Base-by-base conservation (phyloP, 345 rosid species). In the Eucalyptus curtisii region DNA sequence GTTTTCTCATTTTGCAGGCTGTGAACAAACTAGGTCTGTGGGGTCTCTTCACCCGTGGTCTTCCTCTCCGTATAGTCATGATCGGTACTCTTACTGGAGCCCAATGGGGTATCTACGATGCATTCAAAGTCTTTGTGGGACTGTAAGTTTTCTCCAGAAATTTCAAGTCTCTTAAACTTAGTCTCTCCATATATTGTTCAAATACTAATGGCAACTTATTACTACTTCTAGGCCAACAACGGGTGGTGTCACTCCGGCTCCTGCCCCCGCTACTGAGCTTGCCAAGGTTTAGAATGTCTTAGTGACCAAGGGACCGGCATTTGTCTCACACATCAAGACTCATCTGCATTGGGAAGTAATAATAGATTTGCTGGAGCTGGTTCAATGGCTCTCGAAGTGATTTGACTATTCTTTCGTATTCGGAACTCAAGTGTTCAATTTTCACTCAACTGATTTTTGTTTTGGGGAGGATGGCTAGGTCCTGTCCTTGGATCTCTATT, bases 11-110 rank as follows among this genome's bases (percentile, higher is more conserved):
- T 91, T 50, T 59, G 89, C 96, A 98, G 99, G 99, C 99, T 4
- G 91, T 98, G 71, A 95, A 92, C 90, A 93, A 89, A 92, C 87
- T 98, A 53, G 99, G 99, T 33, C 31, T 93, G 91, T 90, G 89
- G 97, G 99, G 99, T 87, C 95, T 96, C 82, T 93, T 93, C 84
- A 96, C 99, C 5, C 97, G 97, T 48, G 99, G 99, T 59, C 98
- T 98, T 91, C 99, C 99, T 53, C 98, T 96, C 68, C 97, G 98
- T 49, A 96, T 98, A 87, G 92, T 97, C 90, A 98, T 98, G 99
- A 94, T 98, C 3, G 99, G 99, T 92, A 96, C 99, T 66, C 98
- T 98, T 45, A 98, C 99, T 7, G 98, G 98, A 88, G 95, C 96
- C 5, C 98, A 98, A 87, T 98, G 99, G 99, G 97, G 92, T 57